phyloP scores from a whole-genome alignment of 495 filamentous ascomycete genomes.

The Lasiosphaeria miniovina region DNA sequence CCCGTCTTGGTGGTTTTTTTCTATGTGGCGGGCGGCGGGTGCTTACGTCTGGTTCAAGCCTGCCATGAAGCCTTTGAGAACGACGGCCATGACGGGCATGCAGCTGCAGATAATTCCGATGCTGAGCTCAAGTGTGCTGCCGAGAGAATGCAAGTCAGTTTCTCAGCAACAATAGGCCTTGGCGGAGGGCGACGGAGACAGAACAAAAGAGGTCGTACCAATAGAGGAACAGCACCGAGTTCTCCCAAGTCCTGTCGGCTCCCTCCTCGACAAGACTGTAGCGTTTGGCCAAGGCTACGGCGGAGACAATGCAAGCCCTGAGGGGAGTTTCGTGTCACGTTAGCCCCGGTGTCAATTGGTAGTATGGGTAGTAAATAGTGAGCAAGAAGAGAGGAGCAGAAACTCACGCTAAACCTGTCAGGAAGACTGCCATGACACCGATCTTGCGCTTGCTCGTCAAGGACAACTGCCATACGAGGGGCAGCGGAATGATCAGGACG shows the following conservation, averaged over 20 bases:
- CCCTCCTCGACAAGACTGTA: too few species aligned
- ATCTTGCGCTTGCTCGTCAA: not conserved
- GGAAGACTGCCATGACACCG: not conserved
- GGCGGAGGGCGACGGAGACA: not conserved
- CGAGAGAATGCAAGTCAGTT: not conserved
- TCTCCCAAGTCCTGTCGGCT: too few species aligned
- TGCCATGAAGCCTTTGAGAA: not conserved
- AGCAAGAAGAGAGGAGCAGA: not conserved
- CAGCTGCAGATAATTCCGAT: not conserved
- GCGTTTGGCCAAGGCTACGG: too few species aligned
- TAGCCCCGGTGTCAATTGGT: not conserved
- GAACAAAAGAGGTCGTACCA: not conserved
- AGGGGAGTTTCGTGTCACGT: not conserved
- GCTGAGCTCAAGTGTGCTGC: not conserved
- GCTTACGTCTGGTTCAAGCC: not conserved
- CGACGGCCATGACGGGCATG: not conserved
- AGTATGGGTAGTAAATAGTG: not conserved
- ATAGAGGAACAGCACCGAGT: too few species aligned
- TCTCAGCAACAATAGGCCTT: not conserved
- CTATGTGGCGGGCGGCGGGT: not conserved
- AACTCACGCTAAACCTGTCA: not conserved
- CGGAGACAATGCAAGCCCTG: not conserved
- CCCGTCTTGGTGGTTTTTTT: too few species aligned
- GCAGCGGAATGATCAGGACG: not conserved
- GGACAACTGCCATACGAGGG: not conserved